Conservation (phyloP, 371 early-diverging fungal species). For the Rhizopus microsporus region DNA sequence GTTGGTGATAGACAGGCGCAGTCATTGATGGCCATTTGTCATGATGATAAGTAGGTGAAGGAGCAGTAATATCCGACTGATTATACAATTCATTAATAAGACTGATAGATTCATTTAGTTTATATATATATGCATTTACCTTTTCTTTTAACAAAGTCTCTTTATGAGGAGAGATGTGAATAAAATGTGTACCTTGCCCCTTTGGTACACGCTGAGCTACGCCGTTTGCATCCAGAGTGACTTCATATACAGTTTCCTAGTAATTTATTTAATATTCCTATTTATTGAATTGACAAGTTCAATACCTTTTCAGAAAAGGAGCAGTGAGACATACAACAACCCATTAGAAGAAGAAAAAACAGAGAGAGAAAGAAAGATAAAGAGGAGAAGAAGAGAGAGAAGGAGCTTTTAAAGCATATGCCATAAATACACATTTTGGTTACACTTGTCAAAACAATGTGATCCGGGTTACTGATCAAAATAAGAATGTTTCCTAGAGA, state of each 20-base stretch:
- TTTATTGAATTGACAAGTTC: background rate
- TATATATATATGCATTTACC: constrained; percentile 20
- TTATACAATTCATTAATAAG: constrained; percentile 2
- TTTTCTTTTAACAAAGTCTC: constrained; percentile 43
- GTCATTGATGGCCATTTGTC: constrained; percentile 16
- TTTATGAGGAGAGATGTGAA: constrained; percentile 38
- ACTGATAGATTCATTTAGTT: background rate
- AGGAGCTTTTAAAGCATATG: background rate
- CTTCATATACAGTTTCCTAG: constrained; percentile 50
- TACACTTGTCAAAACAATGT: no score
- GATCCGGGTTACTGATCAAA: background rate
- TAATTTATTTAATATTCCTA: background rate
- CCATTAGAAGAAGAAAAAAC: constrained; percentile 23
- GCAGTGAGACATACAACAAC: constrained; percentile 39
- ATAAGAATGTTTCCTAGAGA: background rate
- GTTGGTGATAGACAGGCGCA: constrained; percentile 17
- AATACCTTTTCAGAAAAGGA: constrained; percentile 32
- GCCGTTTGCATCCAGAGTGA: constrained; percentile 42
- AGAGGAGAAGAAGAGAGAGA: constrained; percentile 9
- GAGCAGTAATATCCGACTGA: constrained; percentile 14
- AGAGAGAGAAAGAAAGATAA: constrained; percentile 3
- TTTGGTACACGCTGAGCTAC: constrained; percentile 47
- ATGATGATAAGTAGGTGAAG: constrained; percentile 12
- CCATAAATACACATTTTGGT: constrained; percentile 17
- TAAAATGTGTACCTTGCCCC: constrained; percentile 51